Evolutionary conservation across 192 early-diverging fungal genomes (phyloP).

Genomic region (Linderina pennispora): DNA sequence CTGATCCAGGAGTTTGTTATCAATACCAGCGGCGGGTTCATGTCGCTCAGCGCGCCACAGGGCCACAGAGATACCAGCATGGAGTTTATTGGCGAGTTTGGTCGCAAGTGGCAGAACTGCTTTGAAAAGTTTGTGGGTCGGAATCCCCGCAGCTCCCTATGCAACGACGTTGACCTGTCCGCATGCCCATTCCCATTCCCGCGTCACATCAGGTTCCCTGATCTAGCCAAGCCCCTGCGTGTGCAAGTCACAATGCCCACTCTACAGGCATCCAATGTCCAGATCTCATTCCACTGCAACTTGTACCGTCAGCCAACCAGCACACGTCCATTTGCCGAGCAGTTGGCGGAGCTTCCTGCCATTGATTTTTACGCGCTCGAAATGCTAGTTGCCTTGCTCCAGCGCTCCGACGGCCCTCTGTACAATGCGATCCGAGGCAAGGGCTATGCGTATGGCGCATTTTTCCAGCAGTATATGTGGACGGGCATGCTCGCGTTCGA

Average conservation of each 20-base stretch:
- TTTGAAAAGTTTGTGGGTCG: constrained; percentile 1
- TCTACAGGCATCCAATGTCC: constrained; percentile 39
- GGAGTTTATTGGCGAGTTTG: constrained; percentile 10
- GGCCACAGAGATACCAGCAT: constrained; percentile 8
- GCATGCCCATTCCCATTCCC: constrained; percentile 39
- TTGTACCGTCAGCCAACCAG: constrained; percentile 12
- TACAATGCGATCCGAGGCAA: constrained; percentile 69
- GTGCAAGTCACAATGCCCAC: constrained; percentile 46
- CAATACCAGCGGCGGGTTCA: constrained; percentile 5
- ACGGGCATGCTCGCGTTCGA: constrained; percentile 44
- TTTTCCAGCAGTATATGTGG: constrained; percentile 53
- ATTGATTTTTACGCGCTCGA: constrained; percentile 51
- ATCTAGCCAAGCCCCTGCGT: constrained; percentile 26
- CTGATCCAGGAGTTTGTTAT: constrained; percentile 8
- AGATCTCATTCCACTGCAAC: constrained; percentile 42
- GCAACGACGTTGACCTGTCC: not conserved
- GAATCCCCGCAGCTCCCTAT: not conserved
- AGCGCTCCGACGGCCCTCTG: constrained; percentile 68
- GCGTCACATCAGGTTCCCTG: constrained; percentile 35
- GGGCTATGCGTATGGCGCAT: constrained; percentile 70
- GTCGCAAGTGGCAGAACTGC: constrained; percentile 20
- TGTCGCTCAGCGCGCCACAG: constrained; percentile 11
- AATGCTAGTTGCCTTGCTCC: constrained; percentile 63
- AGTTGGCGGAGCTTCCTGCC: constrained; percentile 34
- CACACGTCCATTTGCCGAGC: constrained; percentile 14